Evolutionary conservation across 192 early-diverging fungal species (phyloP), one percentile per base, ranked within the genome.

Genomic region (Linnemannia zychae): DNA sequence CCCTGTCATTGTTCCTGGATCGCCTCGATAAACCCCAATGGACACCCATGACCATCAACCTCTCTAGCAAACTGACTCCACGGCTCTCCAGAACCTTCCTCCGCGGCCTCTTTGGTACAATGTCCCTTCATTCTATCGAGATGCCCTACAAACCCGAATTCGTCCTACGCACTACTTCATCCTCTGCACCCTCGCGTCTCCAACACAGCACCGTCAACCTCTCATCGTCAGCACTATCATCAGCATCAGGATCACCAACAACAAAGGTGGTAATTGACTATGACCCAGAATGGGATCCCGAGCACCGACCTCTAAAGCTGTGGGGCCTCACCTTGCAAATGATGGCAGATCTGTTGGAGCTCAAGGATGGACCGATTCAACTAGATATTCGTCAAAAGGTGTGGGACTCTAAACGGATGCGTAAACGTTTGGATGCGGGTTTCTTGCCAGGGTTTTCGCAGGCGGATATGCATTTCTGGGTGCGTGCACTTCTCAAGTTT

Each of bases 321-420:
- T 89, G 88, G 88, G 88, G 88, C 4, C 50, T 89, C 46, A 89
- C 88, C 1, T 46, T 89, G 78, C 88, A 89, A 37, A 87, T 89
- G 88, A 89, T 86, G 50, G 82, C 84, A 2, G 88, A 89, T 87
- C 79, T 89, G 47, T 69, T 89, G 52, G 88, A 89, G 31, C 37
- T 85, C 6, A 85, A 85, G 72, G 78, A 85, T 44, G 83, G 83
- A 31, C 83, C 83, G 3, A 76, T 85, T 74, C 83, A 85, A 38
- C 34, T 72, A 68, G 83, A 85, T 48, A 85, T 79, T n/a, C 77
- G 74, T 5, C 83, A 79, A 85, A 79, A 72, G 60, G 83, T 85
- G 28, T 85, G 83, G 83, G 83, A 85, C 38, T 85, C 83, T 12
- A 85, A 63, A 50, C 68, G 83, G 67, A 85, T 85, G 83, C 40